Conservation (phyloP, 495 filamentous ascomycete genomes). For the Chlorociboria aeruginascens region DNA sequence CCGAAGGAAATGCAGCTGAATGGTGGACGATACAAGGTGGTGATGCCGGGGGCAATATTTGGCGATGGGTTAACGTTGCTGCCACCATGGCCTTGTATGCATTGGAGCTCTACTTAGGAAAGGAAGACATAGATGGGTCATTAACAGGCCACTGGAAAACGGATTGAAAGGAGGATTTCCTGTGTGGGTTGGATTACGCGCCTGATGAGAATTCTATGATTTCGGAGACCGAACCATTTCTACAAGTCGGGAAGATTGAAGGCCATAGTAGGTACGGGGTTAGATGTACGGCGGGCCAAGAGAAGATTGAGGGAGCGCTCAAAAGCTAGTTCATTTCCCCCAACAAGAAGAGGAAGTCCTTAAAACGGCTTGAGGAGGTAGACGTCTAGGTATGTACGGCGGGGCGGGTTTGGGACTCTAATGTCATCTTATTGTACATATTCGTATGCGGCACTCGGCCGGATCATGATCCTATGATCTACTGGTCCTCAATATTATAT, state of each 20-base stretch:
- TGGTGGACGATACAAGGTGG: constrained; percentile 78
- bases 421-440: not conserved
- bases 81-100: constrained; percentile 83
- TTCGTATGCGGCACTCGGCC: not conserved
- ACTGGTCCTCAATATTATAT: too few relatives aligned
- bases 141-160: constrained; percentile 81
- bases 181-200: not conserved
- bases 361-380: not conserved
- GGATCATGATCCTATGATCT: too few relatives aligned
- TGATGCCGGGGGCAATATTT: constrained; percentile 69
- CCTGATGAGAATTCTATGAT: too few relatives aligned
- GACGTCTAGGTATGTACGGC: not conserved
- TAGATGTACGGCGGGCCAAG: too few relatives aligned
- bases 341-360: too few relatives aligned
- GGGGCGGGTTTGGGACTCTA: not conserved
- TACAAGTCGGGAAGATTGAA: not conserved
- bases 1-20: constrained; percentile 45
- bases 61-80: constrained; percentile 86
- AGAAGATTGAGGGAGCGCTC: too few relatives aligned
- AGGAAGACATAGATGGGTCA: constrained; percentile 57
- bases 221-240: not conserved
- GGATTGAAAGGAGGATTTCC: constrained; percentile 39
- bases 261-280: too few relatives aligned
- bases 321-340: too few relatives aligned
- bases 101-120: constrained; percentile 73